Conservation (phyloP, 805 yeast species). For the Starmerella bombicola region DNA sequence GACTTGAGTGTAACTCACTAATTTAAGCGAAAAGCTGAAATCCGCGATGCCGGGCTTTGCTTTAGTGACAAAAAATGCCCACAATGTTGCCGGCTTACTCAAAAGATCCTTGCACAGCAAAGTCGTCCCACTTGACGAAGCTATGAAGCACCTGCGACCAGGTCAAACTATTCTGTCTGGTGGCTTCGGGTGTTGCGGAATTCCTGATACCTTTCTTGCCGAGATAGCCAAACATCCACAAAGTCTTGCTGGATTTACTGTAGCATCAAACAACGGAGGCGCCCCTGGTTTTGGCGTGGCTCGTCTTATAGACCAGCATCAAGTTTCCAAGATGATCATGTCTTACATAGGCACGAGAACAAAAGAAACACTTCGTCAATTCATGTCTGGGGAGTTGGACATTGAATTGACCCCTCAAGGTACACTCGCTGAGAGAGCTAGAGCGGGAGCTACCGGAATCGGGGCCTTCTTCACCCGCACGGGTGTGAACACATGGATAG, state of each 20-base stretch:
- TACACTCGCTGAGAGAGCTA: conserved; percentile 37
- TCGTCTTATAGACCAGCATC: conserved; percentile 33
- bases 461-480: conserved; percentile 42
- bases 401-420: conserved; percentile 43
- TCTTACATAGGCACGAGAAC: conserved; percentile 37
- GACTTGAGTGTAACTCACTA: too few species aligned
- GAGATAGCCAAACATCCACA: conserved; percentile 30
- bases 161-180: conserved; percentile 34
- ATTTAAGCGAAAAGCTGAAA: too few species aligned
- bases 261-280: conserved; percentile 41
- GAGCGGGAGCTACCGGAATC: conserved; percentile 40
- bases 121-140: conserved; percentile 19
- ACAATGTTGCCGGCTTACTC: neutral
- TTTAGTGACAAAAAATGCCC: neutral
- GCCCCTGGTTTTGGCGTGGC: conserved; percentile 36
- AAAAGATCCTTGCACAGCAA: conserved; percentile 12
- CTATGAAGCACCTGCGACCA: conserved; percentile 20
- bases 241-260: conserved; percentile 32
- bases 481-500: conserved; percentile 42
- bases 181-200: conserved; percentile 40
- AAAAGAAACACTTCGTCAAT: conserved; percentile 33
- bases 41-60: too few species aligned
- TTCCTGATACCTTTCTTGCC: conserved; percentile 36
- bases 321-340: conserved; percentile 35
- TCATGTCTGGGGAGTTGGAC: conserved; percentile 35